phyloP scores from a whole-genome alignment of 2,329 filamentous ascomycete species.

The Ophiosphaerella herpotricha region DNA sequence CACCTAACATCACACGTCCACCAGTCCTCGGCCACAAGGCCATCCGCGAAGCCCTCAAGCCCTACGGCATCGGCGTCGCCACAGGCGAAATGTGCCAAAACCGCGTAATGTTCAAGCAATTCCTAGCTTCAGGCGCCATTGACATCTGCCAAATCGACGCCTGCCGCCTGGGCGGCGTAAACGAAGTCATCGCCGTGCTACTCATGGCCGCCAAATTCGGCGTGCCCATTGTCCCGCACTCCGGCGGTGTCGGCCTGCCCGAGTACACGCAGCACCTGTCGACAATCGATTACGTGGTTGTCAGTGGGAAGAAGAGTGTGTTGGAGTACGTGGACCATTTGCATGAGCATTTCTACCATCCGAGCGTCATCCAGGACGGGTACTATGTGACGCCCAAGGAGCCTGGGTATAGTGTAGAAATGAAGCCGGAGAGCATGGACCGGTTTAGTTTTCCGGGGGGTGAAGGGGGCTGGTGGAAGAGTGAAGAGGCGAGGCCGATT shows the following conservation, averaged over 20 bases:
- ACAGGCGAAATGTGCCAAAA: conserved; percentile 97
- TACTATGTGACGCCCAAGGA: conserved; percentile 86
- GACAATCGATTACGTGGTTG: conserved; percentile 90
- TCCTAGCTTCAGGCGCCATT: conserved; percentile 77
- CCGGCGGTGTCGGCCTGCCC: conserved; percentile 84
- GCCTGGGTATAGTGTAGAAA: conserved; percentile 89
- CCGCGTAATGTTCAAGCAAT: conserved; percentile 91
- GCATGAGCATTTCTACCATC: conserved; percentile 90
- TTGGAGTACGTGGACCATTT: conserved; percentile 92
- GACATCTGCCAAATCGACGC: conserved; percentile 91
- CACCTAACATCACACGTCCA: not conserved
- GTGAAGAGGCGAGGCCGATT: conserved; percentile 76
- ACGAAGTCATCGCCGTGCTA: conserved; percentile 88
- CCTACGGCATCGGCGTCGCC: conserved; percentile 78
- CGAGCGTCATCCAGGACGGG: conserved; percentile 77
- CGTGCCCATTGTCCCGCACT: conserved; percentile 86
- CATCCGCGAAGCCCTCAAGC: conserved; percentile 77
- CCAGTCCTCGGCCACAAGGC: conserved; percentile 81
- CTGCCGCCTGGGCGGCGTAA: conserved; percentile 86
- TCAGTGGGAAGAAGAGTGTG: conserved; percentile 78
- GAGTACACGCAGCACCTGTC: conserved; percentile 93
- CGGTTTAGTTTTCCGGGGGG: conserved; percentile 75
- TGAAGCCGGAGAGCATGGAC: conserved; percentile 89
- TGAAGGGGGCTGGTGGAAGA: conserved; percentile 83
- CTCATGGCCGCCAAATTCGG: conserved; percentile 80